Conservation (phyloP, 805 yeast genomes). For the Suhomyces sp. region DNA sequence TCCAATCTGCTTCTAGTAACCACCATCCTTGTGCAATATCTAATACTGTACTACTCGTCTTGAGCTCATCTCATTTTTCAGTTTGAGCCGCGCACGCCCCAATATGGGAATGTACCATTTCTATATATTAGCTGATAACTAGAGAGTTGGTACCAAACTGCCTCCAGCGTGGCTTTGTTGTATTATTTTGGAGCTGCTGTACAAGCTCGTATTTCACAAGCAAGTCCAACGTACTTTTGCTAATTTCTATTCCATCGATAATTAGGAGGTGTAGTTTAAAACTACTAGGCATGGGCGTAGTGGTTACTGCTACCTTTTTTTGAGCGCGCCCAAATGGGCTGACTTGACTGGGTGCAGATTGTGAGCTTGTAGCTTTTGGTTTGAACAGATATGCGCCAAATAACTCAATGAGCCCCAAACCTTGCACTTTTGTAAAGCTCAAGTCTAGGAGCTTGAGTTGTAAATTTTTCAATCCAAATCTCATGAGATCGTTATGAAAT, state of each 20-base stretch:
- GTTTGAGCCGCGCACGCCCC: conserved; percentile 8
- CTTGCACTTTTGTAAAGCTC: conserved; percentile 37
- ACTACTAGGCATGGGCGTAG: neutral
- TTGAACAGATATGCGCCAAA: conserved; percentile 11
- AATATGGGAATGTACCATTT: neutral
- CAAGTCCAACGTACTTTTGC: conserved; percentile 23
- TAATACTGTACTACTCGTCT: neutral
- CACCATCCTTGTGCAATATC: conserved; percentile 18
- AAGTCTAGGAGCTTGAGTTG: conserved; percentile 29
- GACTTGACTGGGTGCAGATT: neutral
- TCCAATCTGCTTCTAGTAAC: conserved; percentile 26
- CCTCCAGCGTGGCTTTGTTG: conserved; percentile 28
- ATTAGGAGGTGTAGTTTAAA: conserved; percentile 19
- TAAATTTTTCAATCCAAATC: conserved; percentile 13
- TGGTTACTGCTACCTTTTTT: neutral
- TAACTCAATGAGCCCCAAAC: conserved; percentile 36
- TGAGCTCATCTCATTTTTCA: conserved; percentile 6
- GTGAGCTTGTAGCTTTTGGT: neutral
- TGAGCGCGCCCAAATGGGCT: neutral
- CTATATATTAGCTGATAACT: conserved; percentile 4
- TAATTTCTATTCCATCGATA: conserved; percentile 34
- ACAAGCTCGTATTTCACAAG: conserved; percentile 18
- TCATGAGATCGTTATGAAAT: conserved; percentile 25
- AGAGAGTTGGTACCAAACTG: conserved; percentile 35
- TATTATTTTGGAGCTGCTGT: conserved; percentile 21